Conservation (phyloP, 169 alveolate species). For the Prorocentrum cordatum region DNA sequence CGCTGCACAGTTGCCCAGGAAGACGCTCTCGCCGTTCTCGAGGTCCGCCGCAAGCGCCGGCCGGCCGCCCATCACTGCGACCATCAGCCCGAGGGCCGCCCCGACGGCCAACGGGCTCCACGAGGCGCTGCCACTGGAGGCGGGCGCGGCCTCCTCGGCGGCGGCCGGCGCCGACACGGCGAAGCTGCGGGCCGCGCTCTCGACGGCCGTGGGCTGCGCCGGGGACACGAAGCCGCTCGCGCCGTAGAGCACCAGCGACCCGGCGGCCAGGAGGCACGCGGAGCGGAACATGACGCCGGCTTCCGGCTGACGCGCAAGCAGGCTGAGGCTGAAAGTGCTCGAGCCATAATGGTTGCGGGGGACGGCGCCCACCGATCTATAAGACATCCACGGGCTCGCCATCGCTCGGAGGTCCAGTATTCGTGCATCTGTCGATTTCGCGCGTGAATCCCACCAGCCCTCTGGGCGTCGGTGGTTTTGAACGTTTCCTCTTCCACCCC, state of each 20-base stretch:
- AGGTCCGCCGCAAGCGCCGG: neutral
- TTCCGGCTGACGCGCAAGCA: no score
- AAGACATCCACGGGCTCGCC: no score
- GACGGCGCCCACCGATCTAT: no score
- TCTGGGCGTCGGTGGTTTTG: no score
- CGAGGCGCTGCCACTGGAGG: neutral
- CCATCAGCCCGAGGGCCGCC: neutral
- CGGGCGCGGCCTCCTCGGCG: neutral
- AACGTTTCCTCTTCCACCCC: no score
- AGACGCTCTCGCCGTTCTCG: neutral
- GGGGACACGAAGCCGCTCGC: neutral
- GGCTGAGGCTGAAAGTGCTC: no score
- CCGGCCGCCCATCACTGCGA: neutral
- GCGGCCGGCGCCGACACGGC: neutral
- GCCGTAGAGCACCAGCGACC: neutral
- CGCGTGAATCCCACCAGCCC: no score
- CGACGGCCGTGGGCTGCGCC: neutral
- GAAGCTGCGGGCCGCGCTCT: neutral
- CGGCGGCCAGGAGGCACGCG: neutral
- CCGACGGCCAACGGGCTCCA: slow-evolving; percentile 20
- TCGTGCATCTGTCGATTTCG: no score
- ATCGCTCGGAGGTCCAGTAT: no score
- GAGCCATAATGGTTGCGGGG: no score
- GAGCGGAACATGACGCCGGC: neutral
- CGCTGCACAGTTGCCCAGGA: slow-evolving; percentile 17